A percentile compares a stretch with the other conserved stretches of the same genome.
Conservation (phyloP, 805 yeast species). For the Teunomyces barrocoloradensis region DNA sequence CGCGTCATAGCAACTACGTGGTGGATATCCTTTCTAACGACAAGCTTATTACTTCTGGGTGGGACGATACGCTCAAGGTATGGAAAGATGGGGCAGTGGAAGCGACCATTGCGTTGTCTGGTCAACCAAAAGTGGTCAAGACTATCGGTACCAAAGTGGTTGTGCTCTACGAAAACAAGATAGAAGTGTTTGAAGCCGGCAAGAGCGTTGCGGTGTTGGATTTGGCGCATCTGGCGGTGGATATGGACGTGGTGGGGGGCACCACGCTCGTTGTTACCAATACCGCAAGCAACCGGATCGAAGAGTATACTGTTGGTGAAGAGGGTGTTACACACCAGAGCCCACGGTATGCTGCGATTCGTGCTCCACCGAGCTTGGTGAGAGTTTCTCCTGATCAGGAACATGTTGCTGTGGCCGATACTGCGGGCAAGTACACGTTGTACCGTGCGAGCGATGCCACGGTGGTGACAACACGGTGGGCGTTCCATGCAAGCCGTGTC, state of each 20-base stretch:
- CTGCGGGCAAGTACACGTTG: slow-evolving; percentile 79
- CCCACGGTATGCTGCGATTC: slow-evolving; percentile 36
- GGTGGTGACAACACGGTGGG: slow-evolving; percentile 86
- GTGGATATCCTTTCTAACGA: slow-evolving; percentile 40
- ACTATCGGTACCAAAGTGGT: slow-evolving; percentile 26
- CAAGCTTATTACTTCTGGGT: slow-evolving; percentile 57
- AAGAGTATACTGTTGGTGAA: slow-evolving; percentile 19
- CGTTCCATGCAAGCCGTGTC: slow-evolving; percentile 86
- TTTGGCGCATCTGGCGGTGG: slow-evolving; percentile 23
- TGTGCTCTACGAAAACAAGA: slow-evolving; percentile 30
- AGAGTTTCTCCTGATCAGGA: slow-evolving; percentile 69
- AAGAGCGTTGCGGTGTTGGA: slow-evolving; percentile 14
- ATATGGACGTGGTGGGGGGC: slow-evolving; percentile 21
- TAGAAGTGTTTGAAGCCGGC: slow-evolving; percentile 21
- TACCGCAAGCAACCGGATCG: slow-evolving; percentile 26
- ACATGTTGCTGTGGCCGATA: slow-evolving; percentile 81
- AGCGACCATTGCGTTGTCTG: slow-evolving; percentile 13
- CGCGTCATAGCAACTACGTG: slow-evolving; percentile 64
- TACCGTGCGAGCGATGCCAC: slow-evolving; percentile 54
- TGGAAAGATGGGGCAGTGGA: slow-evolving; percentile 23
- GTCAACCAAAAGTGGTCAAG: slow-evolving; percentile 37
- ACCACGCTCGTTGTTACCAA: slow-evolving; percentile 29
- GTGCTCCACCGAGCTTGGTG: slow-evolving; percentile 62
- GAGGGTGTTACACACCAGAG: slow-evolving; percentile 15
- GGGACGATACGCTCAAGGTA: slow-evolving; percentile 78